Base-by-base conservation (phyloP, 164 flowering plant genomes). In the Warburgia ugandensis region DNA sequence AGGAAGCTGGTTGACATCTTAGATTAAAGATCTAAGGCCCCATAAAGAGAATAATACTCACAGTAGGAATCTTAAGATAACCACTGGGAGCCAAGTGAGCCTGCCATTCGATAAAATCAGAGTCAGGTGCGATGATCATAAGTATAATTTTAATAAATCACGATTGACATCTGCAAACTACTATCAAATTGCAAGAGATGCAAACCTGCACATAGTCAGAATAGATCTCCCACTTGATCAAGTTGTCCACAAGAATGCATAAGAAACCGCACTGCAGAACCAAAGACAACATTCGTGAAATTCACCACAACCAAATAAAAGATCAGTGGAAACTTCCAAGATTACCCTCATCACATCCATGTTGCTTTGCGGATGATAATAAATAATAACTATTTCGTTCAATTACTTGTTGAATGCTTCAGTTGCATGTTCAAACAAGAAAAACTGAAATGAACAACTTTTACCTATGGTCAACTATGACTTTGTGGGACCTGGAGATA, bases 41-140 rank as follows among this genome's bases (percentile, higher is more conserved):
- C 26, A 53, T 5, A 40, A 20, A 25, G 3, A 4, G 3, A 31
- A 6, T 13, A 19, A 37, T 29, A 53, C 96, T 80, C 59, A 92
- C 99, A 63, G 70, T 79, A 44, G 95, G 96, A 29, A 92, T 56
- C 68, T 92, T 92, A 27, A 88, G 73, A 59, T 80, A 92, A 55
- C 91, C 91, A 61, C 87, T 77, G 23, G 99, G 99, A 67, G 99
- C 99, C 77, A 92, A 68, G 60, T 86, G 94, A 52, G 49, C 78
- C 99, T 86, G 86, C 78, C 67, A 54, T 41, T 57, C 31, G 54
- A 51, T 31, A 26, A 48, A 23, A 37, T 30, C 29, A 44, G 45
- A 52, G 32, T 37, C 25, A 50, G 30, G 21, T 6, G 21, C 46
- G 19, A 29, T 21, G 44, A 51, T 27, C 27, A 20, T 41, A 10